Evolutionary conservation across 139 green algal species (phyloP).

Genomic region (Coelastrella sp.): DNA sequence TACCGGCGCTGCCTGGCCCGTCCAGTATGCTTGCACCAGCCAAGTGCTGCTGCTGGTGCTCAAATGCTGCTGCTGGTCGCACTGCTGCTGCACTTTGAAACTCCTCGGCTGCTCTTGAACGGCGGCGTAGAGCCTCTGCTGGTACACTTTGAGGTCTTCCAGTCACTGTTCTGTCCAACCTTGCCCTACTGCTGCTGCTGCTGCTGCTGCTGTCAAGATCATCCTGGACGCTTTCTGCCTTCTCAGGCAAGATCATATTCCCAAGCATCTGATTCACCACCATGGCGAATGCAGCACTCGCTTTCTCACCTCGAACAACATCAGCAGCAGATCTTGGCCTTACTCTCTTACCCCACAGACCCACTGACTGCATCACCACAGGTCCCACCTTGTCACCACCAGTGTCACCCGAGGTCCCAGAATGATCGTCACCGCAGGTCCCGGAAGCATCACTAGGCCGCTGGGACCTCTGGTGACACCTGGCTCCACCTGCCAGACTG

Average conservation of each 20-base stretch:
- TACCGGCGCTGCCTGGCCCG: neutral
- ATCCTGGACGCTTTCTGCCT: neutral
- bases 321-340: neutral
- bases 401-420: neutral
- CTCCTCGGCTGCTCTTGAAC: too few relatives aligned
- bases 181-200: too few relatives aligned
- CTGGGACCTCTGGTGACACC: neutral
- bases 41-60: too few relatives aligned
- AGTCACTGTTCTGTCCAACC: too few relatives aligned
- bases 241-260: neutral
- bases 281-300: neutral
- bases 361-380: neutral
- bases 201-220: neutral
- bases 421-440: neutral
- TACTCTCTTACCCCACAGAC: neutral
- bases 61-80: too few relatives aligned
- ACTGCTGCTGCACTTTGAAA: too few relatives aligned
- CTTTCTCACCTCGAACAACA: neutral
- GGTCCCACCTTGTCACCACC: neutral
- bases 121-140: too few relatives aligned
- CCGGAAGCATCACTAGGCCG: neutral
- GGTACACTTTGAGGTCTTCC: too few relatives aligned
- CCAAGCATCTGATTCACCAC: conserved; percentile 25
- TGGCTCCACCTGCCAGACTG: neutral
- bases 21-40: too few relatives aligned